Conservation (phyloP, 768 basidiomycete species). For the Strobilomyces dryophilus region DNA sequence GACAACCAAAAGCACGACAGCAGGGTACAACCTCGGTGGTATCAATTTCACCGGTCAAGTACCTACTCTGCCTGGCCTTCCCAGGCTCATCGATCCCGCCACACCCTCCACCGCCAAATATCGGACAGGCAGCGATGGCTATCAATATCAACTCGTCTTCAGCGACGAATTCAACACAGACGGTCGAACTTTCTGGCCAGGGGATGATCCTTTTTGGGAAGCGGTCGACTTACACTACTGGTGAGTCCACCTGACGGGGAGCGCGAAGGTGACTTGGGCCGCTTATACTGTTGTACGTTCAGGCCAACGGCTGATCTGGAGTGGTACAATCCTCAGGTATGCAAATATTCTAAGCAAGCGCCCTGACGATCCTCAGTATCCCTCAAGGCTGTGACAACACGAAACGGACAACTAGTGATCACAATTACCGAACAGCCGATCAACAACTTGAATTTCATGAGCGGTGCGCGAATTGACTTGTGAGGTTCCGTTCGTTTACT, state of each 20-base stretch:
- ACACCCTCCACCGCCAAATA: conserved; percentile 60
- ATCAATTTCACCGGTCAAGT: conserved; percentile 88
- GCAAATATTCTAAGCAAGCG: conserved; percentile 15
- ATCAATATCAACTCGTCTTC: conserved; percentile 78
- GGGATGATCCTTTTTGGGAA: conserved; percentile 84
- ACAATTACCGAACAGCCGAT: conserved; percentile 66
- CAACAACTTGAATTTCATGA: conserved; percentile 82
- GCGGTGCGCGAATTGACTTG: conserved; percentile 43
- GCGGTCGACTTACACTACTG: conserved; percentile 86
- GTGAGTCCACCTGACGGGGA: conserved; percentile 26
- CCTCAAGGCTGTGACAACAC: conserved; percentile 61
- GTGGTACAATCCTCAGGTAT: conserved; percentile 76
- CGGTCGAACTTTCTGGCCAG: conserved; percentile 73
- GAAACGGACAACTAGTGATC: conserved; percentile 74
- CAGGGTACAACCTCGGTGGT: conserved; percentile 78
- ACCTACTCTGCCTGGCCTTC: conserved; percentile 65
- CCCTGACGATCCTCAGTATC: background rate
- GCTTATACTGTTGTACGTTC: conserved; percentile 7
- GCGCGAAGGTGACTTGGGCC: background rate
- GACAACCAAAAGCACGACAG: conserved; percentile 21
- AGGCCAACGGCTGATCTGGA: conserved; percentile 72
- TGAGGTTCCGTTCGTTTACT: background rate
- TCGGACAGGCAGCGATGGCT: conserved; percentile 69
- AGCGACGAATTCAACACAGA: conserved; percentile 81
- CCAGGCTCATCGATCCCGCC: conserved; percentile 67